Base-by-base conservation (phyloP, 441 rosid species). In the Populus tomentosa region DNA sequence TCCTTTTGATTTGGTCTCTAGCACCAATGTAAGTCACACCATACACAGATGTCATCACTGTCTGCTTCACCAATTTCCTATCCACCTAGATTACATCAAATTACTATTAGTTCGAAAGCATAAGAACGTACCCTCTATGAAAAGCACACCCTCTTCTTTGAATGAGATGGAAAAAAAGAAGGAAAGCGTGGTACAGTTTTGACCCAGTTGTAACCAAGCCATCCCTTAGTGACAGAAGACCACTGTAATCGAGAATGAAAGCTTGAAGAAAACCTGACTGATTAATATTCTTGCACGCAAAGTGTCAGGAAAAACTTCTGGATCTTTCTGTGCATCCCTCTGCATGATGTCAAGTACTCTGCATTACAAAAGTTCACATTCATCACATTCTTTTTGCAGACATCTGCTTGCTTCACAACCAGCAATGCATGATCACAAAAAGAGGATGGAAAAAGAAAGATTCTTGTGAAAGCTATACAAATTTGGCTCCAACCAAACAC, bases 11-110 rank as follows among this genome's bases (percentile, higher is more conserved):
- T 82, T 96, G 99, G 78, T 94, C 98, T 77, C 98, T 86, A 20
- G 99, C 99, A 81, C 99, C 99, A 69, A 88, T 83, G 69, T 89
- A 94, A 68, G 98, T 94, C 77, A 93, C 98, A 79, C 98, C 98
- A 82, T 94, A 94, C 11, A 97, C 99, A 71, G 97, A 90, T 75
- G 98, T 94, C 99, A 97, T 94, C 81, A 97, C 98, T 75, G 99
- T 97, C 90, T 96, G 99, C 88, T 94, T 97, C 84, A 97, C 99
- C 84, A 97, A 87, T 84, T 94, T 96, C 81, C 99, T 88, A 80
- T 96, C 98, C 82, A 96, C 99, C 99, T 96, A 80, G 26, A 84
- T 70, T 67, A 82, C 76, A 65, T 72, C 82, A 78, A 77, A 64
- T 73, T 80, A 85, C 82, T 61, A 73, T 78, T 76, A 80, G 75